phyloP scores from a whole-genome alignment of 345 rosid genomes.

The Mangifera indica region DNA sequence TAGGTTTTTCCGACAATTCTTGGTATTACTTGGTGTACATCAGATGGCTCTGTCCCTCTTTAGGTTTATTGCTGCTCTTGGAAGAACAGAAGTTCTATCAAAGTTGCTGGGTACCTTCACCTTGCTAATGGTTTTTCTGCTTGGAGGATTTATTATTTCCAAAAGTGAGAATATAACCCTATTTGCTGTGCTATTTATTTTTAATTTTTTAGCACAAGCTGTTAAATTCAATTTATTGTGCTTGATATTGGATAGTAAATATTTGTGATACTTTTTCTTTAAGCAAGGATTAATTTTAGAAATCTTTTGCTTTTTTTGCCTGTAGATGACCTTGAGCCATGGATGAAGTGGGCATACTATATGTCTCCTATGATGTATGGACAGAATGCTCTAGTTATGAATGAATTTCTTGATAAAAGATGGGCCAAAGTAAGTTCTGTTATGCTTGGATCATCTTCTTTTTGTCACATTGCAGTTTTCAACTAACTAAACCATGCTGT shows the following conservation, averaged over 20 bases:
- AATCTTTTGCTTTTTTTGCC: constrained; percentile 3
- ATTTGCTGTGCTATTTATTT: not conserved
- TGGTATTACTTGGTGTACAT: constrained; percentile 68
- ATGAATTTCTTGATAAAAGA: constrained; percentile 82
- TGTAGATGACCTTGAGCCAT: constrained; percentile 66
- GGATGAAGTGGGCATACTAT: constrained; percentile 87
- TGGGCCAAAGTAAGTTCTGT: constrained; percentile 60
- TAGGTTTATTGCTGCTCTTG: constrained; percentile 83
- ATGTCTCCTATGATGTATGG: constrained; percentile 96
- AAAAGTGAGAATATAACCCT: constrained; percentile 42
- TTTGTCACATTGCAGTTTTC: not conserved
- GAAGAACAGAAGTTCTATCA: constrained; percentile 73
- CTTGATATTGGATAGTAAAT: not conserved
- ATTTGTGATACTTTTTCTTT: not conserved
- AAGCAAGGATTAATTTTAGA: not conserved
- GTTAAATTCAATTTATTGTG: too few relatives aligned
- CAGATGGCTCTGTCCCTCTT: constrained; percentile 92
- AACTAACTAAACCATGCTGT: not conserved
- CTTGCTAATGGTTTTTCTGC: constrained; percentile 67
- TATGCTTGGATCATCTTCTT: not conserved
- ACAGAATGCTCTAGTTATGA: constrained; percentile 82
- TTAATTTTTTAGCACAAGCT: too few relatives aligned
- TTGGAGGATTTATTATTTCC: constrained; percentile 87
- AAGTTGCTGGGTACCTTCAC: constrained; percentile 67
- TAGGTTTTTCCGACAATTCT: constrained; percentile 75